These are phyloP conservation scores for Cadophora luteo-olivacea DNA, from an alignment of 2,329 filamentous ascomycete species.

Conservation along the genomic window DNA sequence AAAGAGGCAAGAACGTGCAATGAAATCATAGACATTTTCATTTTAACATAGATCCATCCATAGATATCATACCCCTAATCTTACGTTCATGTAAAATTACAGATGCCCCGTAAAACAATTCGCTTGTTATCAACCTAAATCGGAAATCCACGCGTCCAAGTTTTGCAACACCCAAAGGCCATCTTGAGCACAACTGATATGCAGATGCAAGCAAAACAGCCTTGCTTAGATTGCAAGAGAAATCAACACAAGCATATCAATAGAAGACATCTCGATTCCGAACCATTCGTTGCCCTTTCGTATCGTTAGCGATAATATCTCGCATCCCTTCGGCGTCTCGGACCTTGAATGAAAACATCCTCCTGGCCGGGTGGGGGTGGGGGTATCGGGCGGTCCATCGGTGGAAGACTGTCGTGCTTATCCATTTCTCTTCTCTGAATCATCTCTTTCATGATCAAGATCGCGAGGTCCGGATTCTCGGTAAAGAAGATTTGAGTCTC, in stretches of 20 bases:
- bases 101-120: background rate
- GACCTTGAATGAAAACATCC: conserved; percentile 33
- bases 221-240: background rate
- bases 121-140: background rate
- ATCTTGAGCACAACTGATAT: background rate
- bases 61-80: no score
- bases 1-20: background rate
- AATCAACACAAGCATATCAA: background rate
- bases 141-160: conserved; percentile 3
- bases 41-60: background rate
- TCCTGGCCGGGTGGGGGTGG: conserved; percentile 21
- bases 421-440: conserved; percentile 52
- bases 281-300: background rate
- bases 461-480: conserved; percentile 53
- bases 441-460: conserved; percentile 56
- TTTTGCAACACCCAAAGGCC: background rate
- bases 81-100: background rate
- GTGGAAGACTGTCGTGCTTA: conserved; percentile 48
- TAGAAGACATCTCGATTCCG: background rate
- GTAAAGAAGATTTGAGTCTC: conserved; percentile 52
- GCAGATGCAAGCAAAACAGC: background rate
- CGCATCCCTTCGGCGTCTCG: conserved; percentile 25
- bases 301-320: conserved; percentile 17
- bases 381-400: conserved; percentile 49
- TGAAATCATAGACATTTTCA: background rate